Conservation (phyloP, 495 filamentous ascomycete genomes). For the Annulohypoxylon maeteangense region DNA sequence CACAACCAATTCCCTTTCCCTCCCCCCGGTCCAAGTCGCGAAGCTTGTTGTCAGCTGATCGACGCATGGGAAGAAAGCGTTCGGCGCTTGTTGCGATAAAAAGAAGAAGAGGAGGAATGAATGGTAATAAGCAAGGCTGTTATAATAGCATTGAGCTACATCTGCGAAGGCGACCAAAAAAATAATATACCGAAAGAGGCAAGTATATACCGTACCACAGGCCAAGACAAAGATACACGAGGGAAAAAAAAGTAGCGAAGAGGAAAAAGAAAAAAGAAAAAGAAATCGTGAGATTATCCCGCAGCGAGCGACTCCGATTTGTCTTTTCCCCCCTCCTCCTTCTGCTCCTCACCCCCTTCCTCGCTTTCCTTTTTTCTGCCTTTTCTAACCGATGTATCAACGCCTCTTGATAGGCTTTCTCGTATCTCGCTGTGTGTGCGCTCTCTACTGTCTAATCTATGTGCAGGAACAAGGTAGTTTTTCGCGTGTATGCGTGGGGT, state of each 20-base stretch:
- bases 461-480: conserved; percentile 36
- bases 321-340: conserved; percentile 3
- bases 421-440: background rate
- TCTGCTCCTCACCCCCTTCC: background rate
- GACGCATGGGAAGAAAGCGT: conserved; percentile 31
- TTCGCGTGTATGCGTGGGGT: conserved; percentile 1
- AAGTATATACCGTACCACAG: conserved; percentile 40
- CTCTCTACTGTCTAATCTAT: conserved; percentile 44
- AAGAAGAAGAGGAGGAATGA: background rate
- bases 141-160: conserved; percentile 33
- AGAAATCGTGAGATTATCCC: conserved; percentile 42
- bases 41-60: conserved; percentile 37
- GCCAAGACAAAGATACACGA: background rate
- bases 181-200: conserved; percentile 44
- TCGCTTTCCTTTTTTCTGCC: conserved; percentile 35
- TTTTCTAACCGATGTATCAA: conserved; percentile 42
- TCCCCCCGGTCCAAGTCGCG: conserved; percentile 21
- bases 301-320: conserved; percentile 39
- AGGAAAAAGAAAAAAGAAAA: conserved; percentile 19
- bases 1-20: background rate
- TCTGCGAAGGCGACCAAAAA: conserved; percentile 24
- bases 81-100: conserved; percentile 1
- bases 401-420: conserved; percentile 17
- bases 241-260: background rate
- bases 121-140: conserved; percentile 17